Percentiles rank a stretch among this genome's conserved stretches.
Evolutionary conservation across 164 flowering plant genomes (phyloP).

Genomic region (Paratinospora sagittata): DNA sequence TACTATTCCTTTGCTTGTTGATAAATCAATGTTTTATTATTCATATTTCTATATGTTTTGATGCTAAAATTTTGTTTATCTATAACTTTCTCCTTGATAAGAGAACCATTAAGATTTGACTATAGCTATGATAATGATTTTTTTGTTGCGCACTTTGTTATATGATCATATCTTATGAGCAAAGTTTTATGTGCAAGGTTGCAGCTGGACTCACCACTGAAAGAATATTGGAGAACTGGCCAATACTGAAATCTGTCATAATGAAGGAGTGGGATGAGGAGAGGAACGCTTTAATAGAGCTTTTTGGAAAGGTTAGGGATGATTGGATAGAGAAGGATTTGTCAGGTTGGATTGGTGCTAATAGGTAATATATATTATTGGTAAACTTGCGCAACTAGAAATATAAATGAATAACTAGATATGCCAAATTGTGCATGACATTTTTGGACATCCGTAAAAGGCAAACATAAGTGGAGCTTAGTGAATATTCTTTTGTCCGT

Average conservation of each 20-base stretch:
- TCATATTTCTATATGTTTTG: not conserved
- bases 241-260: conserved; percentile 67
- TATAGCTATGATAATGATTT: no score
- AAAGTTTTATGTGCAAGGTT: conserved; percentile 47
- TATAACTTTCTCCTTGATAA: not conserved
- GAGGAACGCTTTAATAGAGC: conserved; percentile 54
- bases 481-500: not conserved
- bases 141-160: not conserved
- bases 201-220: conserved; percentile 74
- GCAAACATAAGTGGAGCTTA: not conserved
- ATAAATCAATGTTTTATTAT: not conserved
- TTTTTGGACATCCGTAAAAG: not conserved
- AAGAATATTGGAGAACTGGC: conserved; percentile 76
- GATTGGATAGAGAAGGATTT: conserved; percentile 88
- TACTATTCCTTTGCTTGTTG: not conserved
- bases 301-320: conserved; percentile 92
- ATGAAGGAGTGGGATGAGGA: conserved; percentile 89
- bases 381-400: not conserved
- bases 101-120: no score
- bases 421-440: not conserved
- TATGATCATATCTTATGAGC: conserved; percentile 16
- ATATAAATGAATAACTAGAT: not conserved
- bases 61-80: not conserved
- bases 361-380: conserved; percentile 42
- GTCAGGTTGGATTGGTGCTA: conserved; percentile 82